phyloP scores from a whole-genome alignment of 441 rosid genomes.

The Macaranga tanarius region DNA sequence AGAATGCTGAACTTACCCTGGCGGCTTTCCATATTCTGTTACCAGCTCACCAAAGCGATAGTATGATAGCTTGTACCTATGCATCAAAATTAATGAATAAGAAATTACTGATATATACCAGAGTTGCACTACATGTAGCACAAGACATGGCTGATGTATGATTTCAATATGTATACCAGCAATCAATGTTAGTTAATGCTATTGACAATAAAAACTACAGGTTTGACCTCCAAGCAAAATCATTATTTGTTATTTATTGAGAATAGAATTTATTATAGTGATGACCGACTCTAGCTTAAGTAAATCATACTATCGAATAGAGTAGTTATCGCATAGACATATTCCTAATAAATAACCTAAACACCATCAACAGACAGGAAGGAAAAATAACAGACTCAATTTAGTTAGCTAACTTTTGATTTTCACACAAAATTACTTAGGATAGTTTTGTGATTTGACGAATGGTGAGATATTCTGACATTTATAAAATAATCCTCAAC shows the following conservation, averaged over 20 bases:
- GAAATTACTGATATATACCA: neutral
- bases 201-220: neutral
- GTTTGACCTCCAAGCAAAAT: no score
- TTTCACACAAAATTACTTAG: neutral
- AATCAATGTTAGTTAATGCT: neutral
- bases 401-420: neutral
- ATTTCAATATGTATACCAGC: neutral
- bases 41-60: slow-evolving; percentile 91
- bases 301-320: neutral
- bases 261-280: neutral
- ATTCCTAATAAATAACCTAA: neutral
- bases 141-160: neutral
- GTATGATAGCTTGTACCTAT: slow-evolving; percentile 92
- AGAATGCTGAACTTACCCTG: slow-evolving; percentile 57
- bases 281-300: neutral
- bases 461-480: neutral
- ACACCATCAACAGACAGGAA: neutral
- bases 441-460: neutral
- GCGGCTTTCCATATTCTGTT: slow-evolving; percentile 87
- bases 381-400: neutral
- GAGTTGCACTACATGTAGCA: neutral
- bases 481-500: neutral
- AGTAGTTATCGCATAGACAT: neutral
- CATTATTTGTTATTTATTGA: no score
- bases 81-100: slow-evolving; percentile 19